Conservation (phyloP, 768 basidiomycete genomes). For the Multifurca ochricompacta region DNA sequence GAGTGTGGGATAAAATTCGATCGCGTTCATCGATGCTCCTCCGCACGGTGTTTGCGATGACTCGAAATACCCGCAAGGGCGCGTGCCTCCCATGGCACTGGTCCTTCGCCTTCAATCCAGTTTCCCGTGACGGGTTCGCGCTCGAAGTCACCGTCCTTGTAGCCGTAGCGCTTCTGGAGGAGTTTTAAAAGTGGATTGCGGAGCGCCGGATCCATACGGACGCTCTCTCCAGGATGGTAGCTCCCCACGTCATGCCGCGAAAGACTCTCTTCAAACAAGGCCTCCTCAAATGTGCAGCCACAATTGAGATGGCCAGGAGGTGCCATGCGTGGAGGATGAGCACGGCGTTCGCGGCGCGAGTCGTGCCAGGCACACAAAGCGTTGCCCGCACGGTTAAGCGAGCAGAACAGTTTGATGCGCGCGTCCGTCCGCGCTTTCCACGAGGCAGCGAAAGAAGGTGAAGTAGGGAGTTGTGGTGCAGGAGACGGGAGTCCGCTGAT, state of each 20-base stretch:
- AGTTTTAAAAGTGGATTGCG: slow-evolving; percentile 72
- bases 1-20: slow-evolving; percentile 3
- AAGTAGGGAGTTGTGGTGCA: slow-evolving; percentile 30
- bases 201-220: slow-evolving; percentile 84
- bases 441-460: slow-evolving; percentile 43
- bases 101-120: slow-evolving; percentile 65
- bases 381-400: slow-evolving; percentile 80
- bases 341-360: slow-evolving; percentile 73
- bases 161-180: slow-evolving; percentile 63
- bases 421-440: slow-evolving; percentile 73
- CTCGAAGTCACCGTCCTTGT: slow-evolving; percentile 83
- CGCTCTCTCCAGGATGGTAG: slow-evolving; percentile 76
- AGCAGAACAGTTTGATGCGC: slow-evolving; percentile 64
- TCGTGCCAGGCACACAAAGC: slow-evolving; percentile 89
- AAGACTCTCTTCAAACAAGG: slow-evolving; percentile 80
- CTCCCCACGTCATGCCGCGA: slow-evolving; percentile 72
- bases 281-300: slow-evolving; percentile 78
- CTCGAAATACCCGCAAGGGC: slow-evolving; percentile 33
- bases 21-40: slow-evolving; percentile 31
- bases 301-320: slow-evolving; percentile 76
- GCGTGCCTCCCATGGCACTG: slow-evolving; percentile 54
- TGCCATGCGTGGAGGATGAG: slow-evolving; percentile 71
- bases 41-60: slow-evolving; percentile 31
- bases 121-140: slow-evolving; percentile 52
- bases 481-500: slow-evolving; percentile 27